Evolutionary conservation across 2,329 filamentous ascomycete genomes (phyloP), one percentile per base, ranked within the genome.

Genomic region (Pseudocercospora ulei): DNA sequence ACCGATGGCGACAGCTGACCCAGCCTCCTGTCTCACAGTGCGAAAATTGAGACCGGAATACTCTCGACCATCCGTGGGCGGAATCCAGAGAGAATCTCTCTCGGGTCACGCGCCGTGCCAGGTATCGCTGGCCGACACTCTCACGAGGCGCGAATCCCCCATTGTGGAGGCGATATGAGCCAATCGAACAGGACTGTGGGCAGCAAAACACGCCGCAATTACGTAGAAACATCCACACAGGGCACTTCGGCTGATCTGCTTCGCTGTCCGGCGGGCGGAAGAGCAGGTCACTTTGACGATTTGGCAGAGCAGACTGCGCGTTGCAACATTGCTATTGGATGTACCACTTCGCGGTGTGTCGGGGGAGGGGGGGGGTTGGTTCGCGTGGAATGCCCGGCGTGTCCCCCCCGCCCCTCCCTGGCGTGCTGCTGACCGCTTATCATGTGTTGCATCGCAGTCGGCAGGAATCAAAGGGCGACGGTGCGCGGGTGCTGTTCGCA

Each of bases 1-100:
- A 44, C 14, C 18, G 28, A 23, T 19, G 25, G 29, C 38, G 26
- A 35, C 29, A 35, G 30, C 35, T 45, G 41, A 37, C 23, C 13
- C 38, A 33, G 34, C 33, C 39, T 41, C 43, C 25, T 48, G 43
- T 48, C 43, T 48, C 46, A 48, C 29, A 14, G 30, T 42, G 35
- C 27, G 35, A 19, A 18, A 14, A 28, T 27, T 38, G 38, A 35
- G 43, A 43, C 46, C 46, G 46, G 46, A 31, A 33, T 38, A 44
- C 43, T 46, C 46, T 48, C 46, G 40, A 48, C 43, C 23, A 17
- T 39, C 30, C 31, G 27, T 23, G 20, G 35, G 34, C 37, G 38
- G 24, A 27, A 29, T 17, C 16, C 14, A 11, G 16, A 16, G 26
- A 14, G 33, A 24, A 11, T 30, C 24, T 28, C 23, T 23, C 14